Evolutionary conservation across 805 yeast species (phyloP).

Genomic region (Wickerhamomyces rabaulensis): DNA sequence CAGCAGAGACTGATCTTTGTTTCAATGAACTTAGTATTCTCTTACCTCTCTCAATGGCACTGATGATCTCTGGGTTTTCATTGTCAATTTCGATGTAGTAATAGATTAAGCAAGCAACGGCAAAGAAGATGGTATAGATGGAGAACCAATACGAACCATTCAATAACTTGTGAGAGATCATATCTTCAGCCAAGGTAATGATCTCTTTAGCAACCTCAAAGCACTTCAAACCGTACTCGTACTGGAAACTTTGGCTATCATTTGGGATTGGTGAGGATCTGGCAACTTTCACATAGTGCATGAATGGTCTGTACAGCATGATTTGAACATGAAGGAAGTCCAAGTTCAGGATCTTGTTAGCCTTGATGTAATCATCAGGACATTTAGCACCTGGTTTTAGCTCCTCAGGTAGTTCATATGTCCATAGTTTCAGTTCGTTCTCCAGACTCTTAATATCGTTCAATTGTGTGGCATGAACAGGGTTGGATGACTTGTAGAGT

Average conservation of each 20-base stretch:
- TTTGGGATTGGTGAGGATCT: slow-evolving; percentile 11
- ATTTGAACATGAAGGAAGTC: slow-evolving; percentile 78
- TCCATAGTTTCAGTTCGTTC: slow-evolving; percentile 68
- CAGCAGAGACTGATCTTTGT: slow-evolving; percentile 71
- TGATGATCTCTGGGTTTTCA: slow-evolving; percentile 46
- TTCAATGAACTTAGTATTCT: slow-evolving; percentile 63
- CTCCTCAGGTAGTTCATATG: slow-evolving; percentile 63
- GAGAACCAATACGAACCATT: slow-evolving; percentile 93
- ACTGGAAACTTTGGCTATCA: slow-evolving; percentile 49
- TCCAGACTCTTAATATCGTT: slow-evolving; percentile 66
- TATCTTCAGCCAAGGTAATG: slow-evolving; percentile 71
- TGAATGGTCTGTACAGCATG: slow-evolving; percentile 83
- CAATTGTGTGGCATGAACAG: slow-evolving; percentile 24
- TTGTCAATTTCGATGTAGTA: slow-evolving; percentile 45
- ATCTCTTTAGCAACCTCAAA: slow-evolving; percentile 79
- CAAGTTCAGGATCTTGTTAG: slow-evolving; percentile 69
- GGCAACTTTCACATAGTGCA: slow-evolving; percentile 48
- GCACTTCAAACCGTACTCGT: slow-evolving; percentile 77
- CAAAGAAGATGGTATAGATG: slow-evolving; percentile 87
- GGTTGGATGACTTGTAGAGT: slow-evolving; percentile 61
- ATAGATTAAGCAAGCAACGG: slow-evolving; percentile 83
- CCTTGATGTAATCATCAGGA: slow-evolving; percentile 50
- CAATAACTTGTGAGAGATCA: slow-evolving; percentile 65
- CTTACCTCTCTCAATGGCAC: slow-evolving; percentile 78
- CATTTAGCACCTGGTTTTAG: slow-evolving; percentile 51